Conservation (phyloP, 495 filamentous ascomycete species). For the Astrothelium subdiscretum region DNA sequence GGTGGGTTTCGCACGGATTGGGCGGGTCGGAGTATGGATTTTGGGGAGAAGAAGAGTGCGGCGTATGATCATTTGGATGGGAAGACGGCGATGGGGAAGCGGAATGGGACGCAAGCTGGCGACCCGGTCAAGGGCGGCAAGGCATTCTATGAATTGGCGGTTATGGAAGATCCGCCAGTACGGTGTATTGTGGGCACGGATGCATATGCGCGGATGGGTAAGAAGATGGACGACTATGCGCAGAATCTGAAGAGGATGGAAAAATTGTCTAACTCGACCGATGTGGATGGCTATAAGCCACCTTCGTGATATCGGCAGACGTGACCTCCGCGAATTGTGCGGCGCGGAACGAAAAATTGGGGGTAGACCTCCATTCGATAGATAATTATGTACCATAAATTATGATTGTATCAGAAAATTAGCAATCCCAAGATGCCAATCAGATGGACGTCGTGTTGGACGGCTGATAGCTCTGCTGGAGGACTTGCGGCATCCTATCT, state of each 20-base stretch:
- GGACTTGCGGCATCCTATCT: constrained; percentile 35
- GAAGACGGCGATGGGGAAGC: constrained; percentile 24
- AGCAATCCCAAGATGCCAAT: neutral
- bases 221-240: constrained; percentile 31
- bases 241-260: constrained; percentile 35
- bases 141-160: constrained; percentile 37
- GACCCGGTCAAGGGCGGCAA: constrained; percentile 35
- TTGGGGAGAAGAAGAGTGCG: constrained; percentile 29
- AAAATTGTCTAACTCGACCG: constrained; percentile 33
- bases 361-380: neutral
- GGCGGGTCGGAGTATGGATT: constrained; percentile 25
- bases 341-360: neutral
- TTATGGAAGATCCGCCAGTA: constrained; percentile 36
- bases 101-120: constrained; percentile 33
- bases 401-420: neutral
- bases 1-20: constrained; percentile 30
- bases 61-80: constrained; percentile 37
- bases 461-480: constrained; percentile 31
- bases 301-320: neutral
- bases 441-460: neutral
- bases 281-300: constrained; percentile 33
- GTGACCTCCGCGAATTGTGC: neutral
- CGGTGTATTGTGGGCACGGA: constrained; percentile 34
- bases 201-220: constrained; percentile 31
- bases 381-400: neutral